Conservation (phyloP, 2,329 filamentous ascomycete genomes). For the Claviceps africana region DNA sequence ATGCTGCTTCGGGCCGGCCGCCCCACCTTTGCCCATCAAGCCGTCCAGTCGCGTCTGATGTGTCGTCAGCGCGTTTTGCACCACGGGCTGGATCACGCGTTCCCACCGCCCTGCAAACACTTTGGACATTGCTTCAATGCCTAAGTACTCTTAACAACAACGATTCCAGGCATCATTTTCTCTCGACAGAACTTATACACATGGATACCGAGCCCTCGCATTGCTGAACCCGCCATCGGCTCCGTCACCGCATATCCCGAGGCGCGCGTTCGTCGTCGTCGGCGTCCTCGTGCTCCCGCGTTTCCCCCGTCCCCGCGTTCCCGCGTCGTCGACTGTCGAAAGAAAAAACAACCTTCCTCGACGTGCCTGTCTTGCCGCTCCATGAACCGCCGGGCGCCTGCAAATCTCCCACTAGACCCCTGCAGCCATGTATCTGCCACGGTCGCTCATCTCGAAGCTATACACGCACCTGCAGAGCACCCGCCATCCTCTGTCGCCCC, state of each 20-base stretch:
- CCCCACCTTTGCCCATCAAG: too few relatives aligned
- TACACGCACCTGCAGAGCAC: slow-evolving; percentile 80
- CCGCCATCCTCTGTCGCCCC: slow-evolving; percentile 79
- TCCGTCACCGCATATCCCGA: neutral
- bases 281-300: too few relatives aligned
- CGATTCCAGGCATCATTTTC: neutral
- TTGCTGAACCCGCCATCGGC: neutral
- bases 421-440: slow-evolving; percentile 78
- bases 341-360: neutral
- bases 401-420: slow-evolving; percentile 16
- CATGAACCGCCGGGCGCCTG: slow-evolving; percentile 13
- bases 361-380: slow-evolving; percentile 7
- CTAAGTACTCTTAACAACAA: too few relatives aligned
- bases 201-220: neutral
- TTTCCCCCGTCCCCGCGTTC: too few relatives aligned
- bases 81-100: too few relatives aligned
- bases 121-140: too few relatives aligned
- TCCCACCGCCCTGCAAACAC: too few relatives aligned
- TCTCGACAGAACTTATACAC: neutral
- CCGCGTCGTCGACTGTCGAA: too few relatives aligned
- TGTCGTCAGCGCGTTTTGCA: too few relatives aligned
- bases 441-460: slow-evolving; percentile 74
- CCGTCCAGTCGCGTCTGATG: too few relatives aligned
- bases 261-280: too few relatives aligned
- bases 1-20: too few relatives aligned